phyloP scores from a whole-genome alignment of 768 basidiomycete genomes.

The Lactarius sp. region DNA sequence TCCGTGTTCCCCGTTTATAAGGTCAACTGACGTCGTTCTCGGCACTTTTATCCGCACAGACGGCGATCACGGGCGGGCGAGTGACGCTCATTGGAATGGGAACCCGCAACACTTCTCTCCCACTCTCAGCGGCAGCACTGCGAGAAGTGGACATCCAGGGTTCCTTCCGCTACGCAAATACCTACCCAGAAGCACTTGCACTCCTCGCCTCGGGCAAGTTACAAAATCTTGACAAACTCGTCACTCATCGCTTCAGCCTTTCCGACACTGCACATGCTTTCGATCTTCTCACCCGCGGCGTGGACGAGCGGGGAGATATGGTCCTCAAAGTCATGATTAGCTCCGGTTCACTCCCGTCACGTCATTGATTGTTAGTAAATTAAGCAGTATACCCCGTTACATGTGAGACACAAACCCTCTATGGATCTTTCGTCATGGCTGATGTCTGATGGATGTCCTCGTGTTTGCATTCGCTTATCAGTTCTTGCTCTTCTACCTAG shows the following conservation, averaged over 20 bases:
- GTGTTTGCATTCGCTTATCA: constrained; percentile 7
- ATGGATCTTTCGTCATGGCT: not conserved
- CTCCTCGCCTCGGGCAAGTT: constrained; percentile 62
- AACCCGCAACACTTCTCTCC: constrained; percentile 71
- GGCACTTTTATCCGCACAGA: constrained; percentile 39
- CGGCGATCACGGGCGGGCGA: constrained; percentile 78
- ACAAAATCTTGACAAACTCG: constrained; percentile 60
- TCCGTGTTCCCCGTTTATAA: constrained; percentile 13
- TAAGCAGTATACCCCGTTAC: constrained; percentile 21
- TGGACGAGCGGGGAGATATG: constrained; percentile 73
- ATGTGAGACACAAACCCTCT: constrained; percentile 5
- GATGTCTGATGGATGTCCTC: constrained; percentile 1
- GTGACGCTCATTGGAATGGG: constrained; percentile 98
- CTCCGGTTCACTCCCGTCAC: constrained; percentile 23
- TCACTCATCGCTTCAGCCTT: constrained; percentile 73
- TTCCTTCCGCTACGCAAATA: constrained; percentile 87
- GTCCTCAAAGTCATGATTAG: constrained; percentile 89
- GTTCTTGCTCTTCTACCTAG: not conserved
- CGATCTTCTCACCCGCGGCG: constrained; percentile 70
- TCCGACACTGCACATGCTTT: constrained; percentile 70
- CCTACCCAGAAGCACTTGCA: constrained; percentile 80
- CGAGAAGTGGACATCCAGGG: constrained; percentile 93
- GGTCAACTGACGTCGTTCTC: constrained; percentile 18
- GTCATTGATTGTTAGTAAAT: constrained; percentile 12
- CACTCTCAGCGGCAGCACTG: constrained; percentile 75